Base-by-base conservation (phyloP, 2,329 filamentous ascomycete genomes). In the Fonsecaea pugnacius region DNA sequence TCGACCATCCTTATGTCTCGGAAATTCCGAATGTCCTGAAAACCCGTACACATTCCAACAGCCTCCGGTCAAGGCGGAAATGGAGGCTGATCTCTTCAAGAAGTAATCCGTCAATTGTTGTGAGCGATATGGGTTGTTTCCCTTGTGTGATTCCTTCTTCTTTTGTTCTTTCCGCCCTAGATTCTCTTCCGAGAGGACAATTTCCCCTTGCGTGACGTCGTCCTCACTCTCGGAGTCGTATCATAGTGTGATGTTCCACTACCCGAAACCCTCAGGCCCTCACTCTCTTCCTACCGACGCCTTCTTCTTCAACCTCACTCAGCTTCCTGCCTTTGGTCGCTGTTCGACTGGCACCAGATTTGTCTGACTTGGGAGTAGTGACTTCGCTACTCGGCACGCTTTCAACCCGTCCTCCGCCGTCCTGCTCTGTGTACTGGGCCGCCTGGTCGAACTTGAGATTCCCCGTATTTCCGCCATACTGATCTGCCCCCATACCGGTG, bases 321-420 rank as follows among this genome's bases (percentile, higher is more conserved):
- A 62, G 8, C 33, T 65, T 67, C 27, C 57, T 58, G 18, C 60
- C 59, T 27, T 69, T 69, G 30, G 62, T 48, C 46, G 14, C 30
- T 10, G 27, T 40, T 40, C 18, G 48, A 9, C 24, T 46, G 40
- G 40, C 18, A 52, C 12, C 24, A 27, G 40, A 52, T 43, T 63
- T 62, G 6, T 58, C 63, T 10, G 62, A 65, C 18, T 74, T 72
- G 9, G 79, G 79, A 62, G 78, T 80, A 1, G 78, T 77, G 10
- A 74, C 68, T 67, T 80, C 78, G 61, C 79, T 80, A 67, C 79
- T 79, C 9, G 79, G 78, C 65, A 80, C 71, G 14, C 78, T 76
- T 67, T 81, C 79, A 30, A 80, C 73, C 16, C 78, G 67, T 18
- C 73, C 69, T 18, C 62, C 65, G 16, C 70, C 67, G 63, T 69